phyloP scores from a whole-genome alignment of 225 moss, liverwort and hornwort species.

The Sphagnum tenellum region DNA sequence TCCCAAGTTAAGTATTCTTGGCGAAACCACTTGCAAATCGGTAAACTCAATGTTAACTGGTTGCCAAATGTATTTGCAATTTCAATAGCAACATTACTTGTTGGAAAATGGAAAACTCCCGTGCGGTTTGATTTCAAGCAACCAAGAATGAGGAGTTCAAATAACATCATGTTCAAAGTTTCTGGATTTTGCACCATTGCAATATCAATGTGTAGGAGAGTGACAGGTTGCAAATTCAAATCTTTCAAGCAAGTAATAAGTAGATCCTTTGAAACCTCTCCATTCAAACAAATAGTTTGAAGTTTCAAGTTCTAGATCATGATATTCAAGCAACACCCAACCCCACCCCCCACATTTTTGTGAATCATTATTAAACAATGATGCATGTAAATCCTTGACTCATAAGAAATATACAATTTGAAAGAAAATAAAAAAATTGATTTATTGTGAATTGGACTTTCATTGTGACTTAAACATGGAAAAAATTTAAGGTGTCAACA shows the following conservation, averaged over 20 bases:
- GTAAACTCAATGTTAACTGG: slow-evolving; percentile 33
- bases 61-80: slow-evolving; percentile 49
- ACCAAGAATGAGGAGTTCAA: slow-evolving; percentile 51
- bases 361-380: too few species aligned
- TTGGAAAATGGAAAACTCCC: slow-evolving; percentile 39
- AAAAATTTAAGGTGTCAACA: too few species aligned
- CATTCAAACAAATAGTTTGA: slow-evolving; percentile 35
- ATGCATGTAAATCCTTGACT: too few species aligned
- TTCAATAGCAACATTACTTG: slow-evolving; percentile 29
- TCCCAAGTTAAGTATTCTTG: slow-evolving; percentile 38
- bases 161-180: slow-evolving; percentile 42
- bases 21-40: slow-evolving; percentile 43
- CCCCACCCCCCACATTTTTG: too few species aligned
- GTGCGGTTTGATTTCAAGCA: slow-evolving; percentile 41
- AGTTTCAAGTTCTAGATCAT: slow-evolving; percentile 1
- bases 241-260: slow-evolving; percentile 28
- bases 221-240: slow-evolving; percentile 19
- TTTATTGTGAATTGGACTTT: too few species aligned
- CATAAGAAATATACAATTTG: too few species aligned
- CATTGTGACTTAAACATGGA: too few species aligned
- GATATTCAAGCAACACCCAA: too few species aligned
- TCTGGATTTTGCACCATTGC: slow-evolving; percentile 32
- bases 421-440: too few species aligned
- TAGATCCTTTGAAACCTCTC: slow-evolving; percentile 25
- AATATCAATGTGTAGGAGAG: slow-evolving; percentile 44